Conservation (phyloP, 768 basidiomycete genomes). For the Boletus rubropictus region DNA sequence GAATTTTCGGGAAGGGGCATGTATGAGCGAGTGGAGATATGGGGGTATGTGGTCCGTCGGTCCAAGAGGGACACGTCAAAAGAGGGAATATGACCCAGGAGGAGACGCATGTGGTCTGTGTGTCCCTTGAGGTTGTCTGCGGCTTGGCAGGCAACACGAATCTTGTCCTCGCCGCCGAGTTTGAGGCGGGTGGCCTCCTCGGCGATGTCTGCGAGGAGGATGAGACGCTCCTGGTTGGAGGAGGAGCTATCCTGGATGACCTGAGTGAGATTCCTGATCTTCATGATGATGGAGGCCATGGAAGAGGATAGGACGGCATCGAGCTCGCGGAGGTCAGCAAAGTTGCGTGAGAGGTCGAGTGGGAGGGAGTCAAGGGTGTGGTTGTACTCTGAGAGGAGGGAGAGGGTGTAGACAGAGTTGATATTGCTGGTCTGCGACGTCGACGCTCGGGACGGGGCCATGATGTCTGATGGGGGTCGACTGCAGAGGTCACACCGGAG, state of each 20-base stretch:
- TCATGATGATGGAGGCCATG: slow-evolving; percentile 72
- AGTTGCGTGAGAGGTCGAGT: slow-evolving; percentile 87
- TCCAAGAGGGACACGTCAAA: slow-evolving; percentile 54
- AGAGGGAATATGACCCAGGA: slow-evolving; percentile 58
- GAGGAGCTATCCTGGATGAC: slow-evolving; percentile 65
- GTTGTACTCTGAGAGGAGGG: slow-evolving; percentile 75
- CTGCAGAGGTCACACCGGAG: not conserved
- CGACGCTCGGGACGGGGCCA: slow-evolving; percentile 35
- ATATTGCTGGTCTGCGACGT: slow-evolving; percentile 28
- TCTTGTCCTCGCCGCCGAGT: slow-evolving; percentile 96
- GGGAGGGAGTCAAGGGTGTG: slow-evolving; percentile 93
- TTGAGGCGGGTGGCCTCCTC: slow-evolving; percentile 90
- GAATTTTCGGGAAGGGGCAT: slow-evolving; percentile 69
- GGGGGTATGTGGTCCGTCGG: slow-evolving; percentile 67
- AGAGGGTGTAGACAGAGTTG: slow-evolving; percentile 54
- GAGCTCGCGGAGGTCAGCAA: slow-evolving; percentile 95
- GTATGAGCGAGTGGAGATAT: slow-evolving; percentile 63
- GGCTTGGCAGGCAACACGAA: slow-evolving; percentile 86
- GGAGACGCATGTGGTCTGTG: slow-evolving; percentile 51
- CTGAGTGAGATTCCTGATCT: slow-evolving; percentile 67
- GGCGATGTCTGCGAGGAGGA: slow-evolving; percentile 86
- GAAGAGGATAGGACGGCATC: slow-evolving; percentile 94
- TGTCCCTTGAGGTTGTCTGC: slow-evolving; percentile 80
- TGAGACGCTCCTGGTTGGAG: slow-evolving; percentile 68
- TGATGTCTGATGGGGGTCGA: slow-evolving; percentile 21